phyloP scores from a whole-genome alignment of 2,329 filamentous ascomycete species.

The Botryotinia convoluta region DNA sequence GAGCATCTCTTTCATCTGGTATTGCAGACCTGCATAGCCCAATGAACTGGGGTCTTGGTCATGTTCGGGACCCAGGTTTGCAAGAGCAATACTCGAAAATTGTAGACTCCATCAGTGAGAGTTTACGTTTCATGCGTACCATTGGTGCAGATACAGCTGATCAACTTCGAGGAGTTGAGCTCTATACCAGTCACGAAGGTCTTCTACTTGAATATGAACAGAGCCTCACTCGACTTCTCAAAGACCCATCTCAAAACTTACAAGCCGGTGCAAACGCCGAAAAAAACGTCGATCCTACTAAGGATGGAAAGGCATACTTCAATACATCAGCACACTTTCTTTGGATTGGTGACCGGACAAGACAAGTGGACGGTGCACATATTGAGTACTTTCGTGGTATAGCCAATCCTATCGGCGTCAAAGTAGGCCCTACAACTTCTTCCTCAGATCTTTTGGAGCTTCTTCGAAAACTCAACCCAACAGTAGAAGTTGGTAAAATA shows the following conservation, averaged over 20 bases:
- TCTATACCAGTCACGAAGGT: constrained; percentile 94
- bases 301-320: constrained; percentile 63
- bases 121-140: constrained; percentile 89
- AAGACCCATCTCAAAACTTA: constrained; percentile 49
- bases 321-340: constrained; percentile 95
- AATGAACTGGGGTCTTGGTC: constrained; percentile 90
- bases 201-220: constrained; percentile 94
- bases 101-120: constrained; percentile 83
- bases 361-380: constrained; percentile 89
- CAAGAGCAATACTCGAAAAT: constrained; percentile 84
- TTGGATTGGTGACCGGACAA: constrained; percentile 96
- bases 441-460: constrained; percentile 72
- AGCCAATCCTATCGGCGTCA: constrained; percentile 93
- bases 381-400: constrained; percentile 97
- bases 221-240: constrained; percentile 73
- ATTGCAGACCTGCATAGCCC: constrained; percentile 93
- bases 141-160: constrained; percentile 84
- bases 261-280: neutral
- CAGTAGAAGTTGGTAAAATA: constrained; percentile 81
- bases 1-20: constrained; percentile 77
- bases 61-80: constrained; percentile 79
- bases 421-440: constrained; percentile 86
- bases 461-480: constrained; percentile 82
- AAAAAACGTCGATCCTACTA: constrained; percentile 15
- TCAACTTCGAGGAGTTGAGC: constrained; percentile 85